Percentiles rank a stretch among this genome's conserved stretches.
phyloP scores from a whole-genome alignment of 2,329 filamentous ascomycete species.

The Talaromyces sp. region DNA sequence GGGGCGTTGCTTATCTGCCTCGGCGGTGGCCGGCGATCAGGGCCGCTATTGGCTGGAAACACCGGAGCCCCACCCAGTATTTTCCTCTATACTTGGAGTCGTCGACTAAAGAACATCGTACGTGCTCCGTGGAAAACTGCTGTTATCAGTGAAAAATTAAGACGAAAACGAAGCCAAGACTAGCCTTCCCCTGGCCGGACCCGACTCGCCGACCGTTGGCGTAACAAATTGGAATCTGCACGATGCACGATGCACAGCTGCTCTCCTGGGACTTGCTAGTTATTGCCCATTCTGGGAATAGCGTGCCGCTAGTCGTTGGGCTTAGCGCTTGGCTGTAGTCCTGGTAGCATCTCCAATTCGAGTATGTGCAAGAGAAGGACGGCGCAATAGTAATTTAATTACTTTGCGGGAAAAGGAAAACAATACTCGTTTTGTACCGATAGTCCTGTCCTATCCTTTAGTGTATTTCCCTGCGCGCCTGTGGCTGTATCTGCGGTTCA shows the following conservation, averaged over 20 bases:
- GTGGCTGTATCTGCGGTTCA: not conserved
- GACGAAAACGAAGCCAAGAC: too few relatives aligned
- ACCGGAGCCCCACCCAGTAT: not conserved
- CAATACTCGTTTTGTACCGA: not conserved
- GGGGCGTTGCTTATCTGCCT: not conserved
- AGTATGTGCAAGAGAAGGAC: not conserved
- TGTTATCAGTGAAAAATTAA: not conserved
- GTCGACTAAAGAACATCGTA: too few relatives aligned
- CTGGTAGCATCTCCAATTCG: not conserved
- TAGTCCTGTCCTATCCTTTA: not conserved
- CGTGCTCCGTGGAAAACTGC: not conserved
- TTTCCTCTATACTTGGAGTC: not conserved
- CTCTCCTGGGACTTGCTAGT: not conserved
- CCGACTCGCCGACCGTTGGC: too few relatives aligned
- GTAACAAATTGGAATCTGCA: not conserved
- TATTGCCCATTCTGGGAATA: slow-evolving; percentile 7
- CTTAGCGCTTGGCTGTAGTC: not conserved
- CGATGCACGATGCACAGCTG: not conserved
- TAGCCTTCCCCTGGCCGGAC: too few relatives aligned
- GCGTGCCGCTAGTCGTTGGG: not conserved
- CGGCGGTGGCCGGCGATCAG: not conserved
- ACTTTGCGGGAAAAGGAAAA: not conserved
- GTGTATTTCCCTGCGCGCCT: too few relatives aligned
- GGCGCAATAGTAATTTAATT: not conserved
- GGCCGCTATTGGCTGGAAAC: not conserved